Percentiles rank a stretch among this genome's conserved stretches.
These are phyloP conservation scores for Capsella rubella DNA, from an alignment of 441 rosid genomes.

Conservation along the genomic window DNA sequence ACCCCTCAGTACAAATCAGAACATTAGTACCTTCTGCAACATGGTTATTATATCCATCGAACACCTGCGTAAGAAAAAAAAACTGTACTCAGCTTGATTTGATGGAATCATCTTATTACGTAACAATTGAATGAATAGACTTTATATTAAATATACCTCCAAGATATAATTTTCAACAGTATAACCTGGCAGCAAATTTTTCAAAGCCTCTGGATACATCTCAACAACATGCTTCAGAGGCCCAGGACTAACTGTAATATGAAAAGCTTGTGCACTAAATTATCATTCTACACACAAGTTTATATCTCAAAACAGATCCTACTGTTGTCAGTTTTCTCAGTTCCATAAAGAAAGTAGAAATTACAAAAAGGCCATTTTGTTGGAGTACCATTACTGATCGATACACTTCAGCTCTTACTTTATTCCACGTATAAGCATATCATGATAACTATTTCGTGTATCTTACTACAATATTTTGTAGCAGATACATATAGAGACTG, in stretches of 20 bases:
- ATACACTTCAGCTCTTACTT: background rate
- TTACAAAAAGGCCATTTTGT: background rate
- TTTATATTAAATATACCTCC: slow-evolving; percentile 52
- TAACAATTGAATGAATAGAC: background rate
- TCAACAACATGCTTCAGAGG: slow-evolving; percentile 39
- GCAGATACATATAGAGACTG: background rate
- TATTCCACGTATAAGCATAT: background rate
- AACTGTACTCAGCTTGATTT: background rate
- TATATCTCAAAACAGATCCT: background rate
- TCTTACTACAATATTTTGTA: slow-evolving; percentile 1
- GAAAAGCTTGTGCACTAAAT: background rate
- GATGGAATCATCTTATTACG: background rate
- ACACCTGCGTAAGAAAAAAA: slow-evolving; percentile 47
- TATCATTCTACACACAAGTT: background rate
- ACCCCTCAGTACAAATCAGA: slow-evolving; percentile 54
- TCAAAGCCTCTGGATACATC: slow-evolving; percentile 36
- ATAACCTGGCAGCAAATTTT: slow-evolving; percentile 55
- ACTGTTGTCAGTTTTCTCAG: background rate
- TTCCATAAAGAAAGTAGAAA: background rate
- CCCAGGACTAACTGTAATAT: slow-evolving; percentile 64
- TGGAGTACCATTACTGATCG: background rate
- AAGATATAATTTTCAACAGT: slow-evolving; percentile 50
- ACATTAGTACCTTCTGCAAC: slow-evolving; percentile 53
- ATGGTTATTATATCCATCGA: slow-evolving; percentile 70
- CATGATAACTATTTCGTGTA: background rate